Conservation (phyloP, 495 filamentous ascomycete genomes). For the Elasticomyces elasticus region DNA sequence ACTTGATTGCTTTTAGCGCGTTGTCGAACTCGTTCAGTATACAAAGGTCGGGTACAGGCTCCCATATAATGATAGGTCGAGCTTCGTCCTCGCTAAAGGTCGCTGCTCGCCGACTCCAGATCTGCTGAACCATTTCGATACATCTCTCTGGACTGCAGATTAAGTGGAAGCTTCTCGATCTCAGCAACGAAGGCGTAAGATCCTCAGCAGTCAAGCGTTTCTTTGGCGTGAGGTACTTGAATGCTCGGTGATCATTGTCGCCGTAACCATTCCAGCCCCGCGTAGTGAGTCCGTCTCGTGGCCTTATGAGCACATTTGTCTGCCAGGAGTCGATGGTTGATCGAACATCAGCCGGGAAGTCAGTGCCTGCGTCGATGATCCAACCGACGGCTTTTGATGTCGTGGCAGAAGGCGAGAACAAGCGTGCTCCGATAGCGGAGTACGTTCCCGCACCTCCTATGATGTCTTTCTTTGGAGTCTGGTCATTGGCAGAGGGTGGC, state of each 20-base stretch:
- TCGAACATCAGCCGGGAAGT: slow-evolving; percentile 64
- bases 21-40: slow-evolving; percentile 62
- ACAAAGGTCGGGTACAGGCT: slow-evolving; percentile 85
- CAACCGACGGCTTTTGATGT: slow-evolving; percentile 56
- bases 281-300: slow-evolving; percentile 63
- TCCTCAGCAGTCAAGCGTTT: slow-evolving; percentile 57
- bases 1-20: slow-evolving; percentile 57
- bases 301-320: slow-evolving; percentile 59
- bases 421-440: slow-evolving; percentile 74
- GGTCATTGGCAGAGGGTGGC: slow-evolving; percentile 42
- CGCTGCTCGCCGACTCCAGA: slow-evolving; percentile 38
- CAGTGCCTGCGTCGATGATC: slow-evolving; percentile 81
- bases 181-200: slow-evolving; percentile 49
- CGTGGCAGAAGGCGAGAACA: slow-evolving; percentile 58
- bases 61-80: slow-evolving; percentile 78
- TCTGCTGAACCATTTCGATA: slow-evolving; percentile 55
- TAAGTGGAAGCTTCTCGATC: slow-evolving; percentile 72
- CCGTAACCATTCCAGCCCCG: slow-evolving; percentile 86
- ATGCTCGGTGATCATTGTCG: slow-evolving; percentile 47
- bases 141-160: slow-evolving; percentile 76
- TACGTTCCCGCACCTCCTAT: slow-evolving; percentile 83
- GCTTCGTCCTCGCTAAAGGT: not conserved
- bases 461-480: slow-evolving; percentile 50
- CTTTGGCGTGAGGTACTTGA: slow-evolving; percentile 83
- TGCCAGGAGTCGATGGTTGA: slow-evolving; percentile 57